Evolutionary conservation across 208 protist species (phyloP), one percentile per base, ranked within the genome.

Genomic region (Acanthamoeba triangularis): DNA sequence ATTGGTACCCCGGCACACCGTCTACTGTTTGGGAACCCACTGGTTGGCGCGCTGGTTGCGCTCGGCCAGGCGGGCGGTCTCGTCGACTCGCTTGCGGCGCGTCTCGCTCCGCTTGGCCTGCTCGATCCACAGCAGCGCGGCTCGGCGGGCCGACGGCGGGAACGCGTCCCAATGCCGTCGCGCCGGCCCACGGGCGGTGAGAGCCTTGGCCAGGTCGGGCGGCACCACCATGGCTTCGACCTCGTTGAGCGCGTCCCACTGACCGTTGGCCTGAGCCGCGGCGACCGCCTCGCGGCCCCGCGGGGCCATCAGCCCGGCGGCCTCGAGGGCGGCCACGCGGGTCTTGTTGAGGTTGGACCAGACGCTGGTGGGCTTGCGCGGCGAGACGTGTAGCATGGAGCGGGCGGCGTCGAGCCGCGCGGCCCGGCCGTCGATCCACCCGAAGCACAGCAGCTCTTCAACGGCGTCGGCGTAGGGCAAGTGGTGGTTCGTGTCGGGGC

Each of bases 51-150:
- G 69, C 20, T 78, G 7, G 69, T 78, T 78, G 69, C 33, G 11
- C 8, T 20, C 80, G 10, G 80, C 80, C 14, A 88, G n/a, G 7
- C 49, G 49, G 0, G 80, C 80, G 25, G 80, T 88, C 80, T 88
- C 80, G 6, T 88, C 80, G 20, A 88, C 35, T 2, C 80, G 41
- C 80, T 88, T 88, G 80, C 30, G 25, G 37, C 80, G 41, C 49
- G 80, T 88, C 80, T 88, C 80, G 30, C 25, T 41, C 80, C 80
- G 41, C 80, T 88, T 88, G 49, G 47, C 80, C 37, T 65, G 28
- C 16, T 33, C 35, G 80, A 88, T 88, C 80, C 80, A 88, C 52
- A 3, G 16, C 10, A 88, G 80, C 18, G 59, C 59, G 80, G 49
- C 80, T 2, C 16, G 1, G 28, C 52, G 41, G 47, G 80, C 41